Percentiles rank a stretch among this genome's conserved stretches.
Evolutionary conservation across 176 grass and related monocot species (phyloP).

Genomic region (Areca catechu): DNA sequence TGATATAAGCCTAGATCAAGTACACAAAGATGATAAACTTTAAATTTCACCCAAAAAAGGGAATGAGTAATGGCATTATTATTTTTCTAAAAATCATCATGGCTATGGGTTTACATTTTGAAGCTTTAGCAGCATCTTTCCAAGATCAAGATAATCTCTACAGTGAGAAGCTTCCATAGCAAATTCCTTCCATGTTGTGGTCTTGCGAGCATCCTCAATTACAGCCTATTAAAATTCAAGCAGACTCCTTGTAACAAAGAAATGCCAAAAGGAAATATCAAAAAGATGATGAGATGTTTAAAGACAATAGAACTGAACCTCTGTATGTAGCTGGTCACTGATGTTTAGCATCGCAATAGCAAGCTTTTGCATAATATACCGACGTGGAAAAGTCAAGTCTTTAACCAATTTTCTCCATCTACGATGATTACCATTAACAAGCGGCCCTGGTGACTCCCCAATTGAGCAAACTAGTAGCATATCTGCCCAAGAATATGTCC

Average conservation of each 20-base stretch:
- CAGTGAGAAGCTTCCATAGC: slow-evolving; percentile 65
- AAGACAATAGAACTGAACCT: slow-evolving; percentile 33
- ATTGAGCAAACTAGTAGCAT: slow-evolving; percentile 75
- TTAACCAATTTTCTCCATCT: slow-evolving; percentile 89
- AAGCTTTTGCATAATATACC: slow-evolving; percentile 76
- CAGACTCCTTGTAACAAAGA: slow-evolving; percentile 14
- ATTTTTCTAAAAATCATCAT: neutral
- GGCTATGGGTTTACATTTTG: slow-evolving; percentile 47
- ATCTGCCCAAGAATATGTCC: slow-evolving; percentile 86
- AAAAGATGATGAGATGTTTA: neutral
- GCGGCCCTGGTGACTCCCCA: slow-evolving; percentile 55
- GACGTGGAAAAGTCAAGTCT: slow-evolving; percentile 58
- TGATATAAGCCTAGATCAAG: too few species aligned
- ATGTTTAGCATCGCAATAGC: slow-evolving; percentile 77
- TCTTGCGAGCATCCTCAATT: slow-evolving; percentile 68
- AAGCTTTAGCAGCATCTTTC: slow-evolving; percentile 90
- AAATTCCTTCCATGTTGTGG: slow-evolving; percentile 69
- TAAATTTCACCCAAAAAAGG: neutral
- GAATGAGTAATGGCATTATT: neutral
- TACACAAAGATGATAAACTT: too few species aligned
- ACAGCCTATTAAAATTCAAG: slow-evolving; percentile 48
- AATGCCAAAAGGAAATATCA: too few species aligned
- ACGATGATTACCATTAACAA: slow-evolving; percentile 71
- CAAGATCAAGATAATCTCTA: slow-evolving; percentile 76
- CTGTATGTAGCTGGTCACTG: slow-evolving; percentile 63